Percentiles rank a stretch among this genome's conserved stretches.
These are phyloP conservation scores for Phallus indusiatus DNA, from an alignment of 768 basidiomycete genomes.

Conservation along the genomic window DNA sequence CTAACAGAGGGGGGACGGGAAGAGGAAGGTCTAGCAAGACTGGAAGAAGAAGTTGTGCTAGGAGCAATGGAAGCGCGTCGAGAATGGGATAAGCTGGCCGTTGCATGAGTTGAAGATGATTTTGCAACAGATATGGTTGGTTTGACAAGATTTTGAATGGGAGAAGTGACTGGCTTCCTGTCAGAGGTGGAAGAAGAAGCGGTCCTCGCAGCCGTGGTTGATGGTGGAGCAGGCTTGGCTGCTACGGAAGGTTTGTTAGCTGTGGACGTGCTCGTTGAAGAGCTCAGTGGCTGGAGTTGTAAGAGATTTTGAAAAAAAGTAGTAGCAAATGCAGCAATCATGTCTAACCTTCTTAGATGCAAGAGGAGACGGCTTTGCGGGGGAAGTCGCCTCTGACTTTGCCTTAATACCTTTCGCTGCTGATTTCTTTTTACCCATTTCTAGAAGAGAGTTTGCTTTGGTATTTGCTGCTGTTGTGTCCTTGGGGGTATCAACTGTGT, in stretches of 20 bases:
- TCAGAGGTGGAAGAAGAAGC: conserved; percentile 11
- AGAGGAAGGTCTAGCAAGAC: conserved; percentile 22
- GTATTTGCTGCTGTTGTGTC: conserved; percentile 26
- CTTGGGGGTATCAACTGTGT: conserved; percentile 31
- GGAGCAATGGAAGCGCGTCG: conserved; percentile 24
- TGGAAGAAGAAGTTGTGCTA: conserved; percentile 20
- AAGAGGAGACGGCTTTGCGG: not conserved
- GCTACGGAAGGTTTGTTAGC: conserved; percentile 18
- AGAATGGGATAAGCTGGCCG: conserved; percentile 19
- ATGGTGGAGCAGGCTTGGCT: conserved; percentile 12
- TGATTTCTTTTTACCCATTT: conserved; percentile 24
- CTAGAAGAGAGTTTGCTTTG: conserved; percentile 24
- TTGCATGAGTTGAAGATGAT: conserved; percentile 20
- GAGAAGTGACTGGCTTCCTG: not conserved
- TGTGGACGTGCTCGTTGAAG: conserved; percentile 1
- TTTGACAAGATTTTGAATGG: conserved; percentile 23
- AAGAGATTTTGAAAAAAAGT: conserved; percentile 18
- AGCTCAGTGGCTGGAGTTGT: conserved; percentile 4
- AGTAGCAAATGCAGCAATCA: conserved; percentile 10
- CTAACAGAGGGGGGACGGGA: conserved; percentile 28
- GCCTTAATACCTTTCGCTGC: conserved; percentile 25
- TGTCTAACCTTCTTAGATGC: conserved; percentile 60
- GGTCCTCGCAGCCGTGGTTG: conserved; percentile 22
- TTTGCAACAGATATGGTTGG: conserved; percentile 23
- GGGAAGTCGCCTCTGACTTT: conserved; percentile 1